Conservation (phyloP, 1,284 basidiomycete species). For the Fomitiporia mediterranea region DNA sequence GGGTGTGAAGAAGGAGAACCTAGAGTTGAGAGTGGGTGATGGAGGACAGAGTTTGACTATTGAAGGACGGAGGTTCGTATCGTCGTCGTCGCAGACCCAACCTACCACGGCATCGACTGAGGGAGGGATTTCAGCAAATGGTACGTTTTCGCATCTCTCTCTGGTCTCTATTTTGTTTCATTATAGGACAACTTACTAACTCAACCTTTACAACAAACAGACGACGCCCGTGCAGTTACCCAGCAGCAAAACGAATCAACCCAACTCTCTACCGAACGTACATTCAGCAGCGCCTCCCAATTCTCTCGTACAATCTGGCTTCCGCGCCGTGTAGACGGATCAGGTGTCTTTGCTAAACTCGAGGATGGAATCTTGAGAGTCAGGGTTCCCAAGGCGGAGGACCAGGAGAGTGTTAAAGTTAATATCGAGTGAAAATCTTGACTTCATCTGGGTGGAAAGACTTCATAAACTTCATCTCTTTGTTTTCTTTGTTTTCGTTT, state of each 20-base stretch:
- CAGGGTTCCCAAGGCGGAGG: constrained; percentile 55
- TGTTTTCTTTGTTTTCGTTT: no score
- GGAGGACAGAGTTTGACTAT: constrained; percentile 67
- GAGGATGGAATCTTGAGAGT: constrained; percentile 65
- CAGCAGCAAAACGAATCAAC: constrained; percentile 35
- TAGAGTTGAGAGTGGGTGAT: constrained; percentile 66
- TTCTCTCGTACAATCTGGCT: constrained; percentile 71
- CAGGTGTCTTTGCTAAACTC: constrained; percentile 58
- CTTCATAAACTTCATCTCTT: no score
- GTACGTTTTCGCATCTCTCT: neutral
- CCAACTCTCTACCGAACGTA: constrained; percentile 54
- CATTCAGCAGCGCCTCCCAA: constrained; percentile 46
- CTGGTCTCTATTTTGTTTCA: neutral
- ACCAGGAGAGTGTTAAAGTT: constrained; percentile 44
- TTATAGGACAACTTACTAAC: neutral
- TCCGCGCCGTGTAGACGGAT: constrained; percentile 55
- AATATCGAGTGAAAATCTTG: constrained; percentile 21
- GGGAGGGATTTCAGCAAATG: constrained; percentile 1
- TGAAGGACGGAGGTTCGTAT: constrained; percentile 51
- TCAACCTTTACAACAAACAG: neutral
- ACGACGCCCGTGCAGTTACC: constrained; percentile 29
- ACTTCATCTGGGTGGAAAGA: neutral
- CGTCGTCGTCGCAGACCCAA: constrained; percentile 6
- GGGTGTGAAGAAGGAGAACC: constrained; percentile 72
- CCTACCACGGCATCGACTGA: neutral